Evolutionary conservation across 2,329 filamentous ascomycete genomes (phyloP).

Genomic region (Colletotrichum camelliae): DNA sequence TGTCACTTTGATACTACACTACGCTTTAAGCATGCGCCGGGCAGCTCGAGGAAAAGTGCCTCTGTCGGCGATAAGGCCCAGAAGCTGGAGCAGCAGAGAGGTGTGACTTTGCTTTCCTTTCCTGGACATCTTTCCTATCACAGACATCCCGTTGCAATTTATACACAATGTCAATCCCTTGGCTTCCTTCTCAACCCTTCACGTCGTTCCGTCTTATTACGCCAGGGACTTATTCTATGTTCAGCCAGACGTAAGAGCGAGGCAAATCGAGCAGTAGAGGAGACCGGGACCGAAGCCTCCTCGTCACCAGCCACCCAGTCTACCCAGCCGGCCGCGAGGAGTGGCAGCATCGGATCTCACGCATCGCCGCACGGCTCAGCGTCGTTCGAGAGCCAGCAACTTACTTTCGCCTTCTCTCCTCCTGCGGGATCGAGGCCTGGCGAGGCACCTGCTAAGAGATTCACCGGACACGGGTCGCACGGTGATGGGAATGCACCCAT

Average conservation of each 20-base stretch:
- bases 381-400: not conserved
- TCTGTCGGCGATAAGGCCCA: not conserved
- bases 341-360: not conserved
- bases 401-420: not conserved
- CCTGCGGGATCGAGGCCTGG: not conserved
- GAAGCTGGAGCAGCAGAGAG: not conserved
- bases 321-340: not conserved
- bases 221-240: not conserved
- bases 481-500: conserved; percentile 10
- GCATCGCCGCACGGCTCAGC: not conserved
- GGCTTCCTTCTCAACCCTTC: not conserved
- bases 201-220: not conserved
- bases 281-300: not conserved
- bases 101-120: not conserved
- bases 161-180: not conserved
- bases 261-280: not conserved
- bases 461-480: conserved; percentile 5
- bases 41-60: not conserved
- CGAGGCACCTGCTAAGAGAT: not conserved
- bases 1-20: conserved; percentile 12
- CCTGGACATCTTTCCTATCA: not conserved
- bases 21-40: conserved; percentile 14
- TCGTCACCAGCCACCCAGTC: not conserved
- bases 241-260: conserved; percentile 2
- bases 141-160: not conserved